These are phyloP conservation scores for Trichodelitschia bisporula DNA, from an alignment of 495 filamentous ascomycete genomes.

Conservation along the genomic window DNA sequence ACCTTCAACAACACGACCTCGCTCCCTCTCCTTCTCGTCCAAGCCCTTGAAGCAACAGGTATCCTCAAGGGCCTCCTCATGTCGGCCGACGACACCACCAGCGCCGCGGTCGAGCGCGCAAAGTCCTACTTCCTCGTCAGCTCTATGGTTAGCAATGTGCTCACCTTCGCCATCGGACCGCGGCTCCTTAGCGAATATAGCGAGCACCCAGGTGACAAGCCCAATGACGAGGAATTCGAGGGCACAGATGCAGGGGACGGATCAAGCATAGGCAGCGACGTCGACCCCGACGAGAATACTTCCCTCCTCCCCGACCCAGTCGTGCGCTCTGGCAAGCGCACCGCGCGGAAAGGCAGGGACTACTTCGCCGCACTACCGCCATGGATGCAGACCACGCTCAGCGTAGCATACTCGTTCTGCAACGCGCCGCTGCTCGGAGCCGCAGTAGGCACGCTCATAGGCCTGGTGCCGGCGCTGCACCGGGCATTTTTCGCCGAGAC, in stretches of 20 bases:
- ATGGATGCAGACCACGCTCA: slow-evolving; percentile 16
- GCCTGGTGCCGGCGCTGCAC: slow-evolving; percentile 37
- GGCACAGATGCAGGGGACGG: no score
- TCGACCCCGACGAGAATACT: slow-evolving; percentile 20
- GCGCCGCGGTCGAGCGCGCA: slow-evolving; percentile 32
- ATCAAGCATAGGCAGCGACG: neutral
- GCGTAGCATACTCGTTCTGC: slow-evolving; percentile 26
- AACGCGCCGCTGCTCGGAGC: slow-evolving; percentile 47
- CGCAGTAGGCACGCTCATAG: slow-evolving; percentile 31
- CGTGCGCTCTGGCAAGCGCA: slow-evolving; percentile 10
- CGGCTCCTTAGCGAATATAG: slow-evolving; percentile 25
- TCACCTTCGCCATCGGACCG: slow-evolving; percentile 42
- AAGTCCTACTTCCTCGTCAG: slow-evolving; percentile 47
- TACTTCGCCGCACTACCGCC: slow-evolving; percentile 19
- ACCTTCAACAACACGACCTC: slow-evolving; percentile 59
- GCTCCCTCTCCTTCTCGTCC: slow-evolving; percentile 41
- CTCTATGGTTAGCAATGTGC: slow-evolving; percentile 33
- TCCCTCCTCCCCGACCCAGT: slow-evolving; percentile 21
- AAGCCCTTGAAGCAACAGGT: slow-evolving; percentile 37
- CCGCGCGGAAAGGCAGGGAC: slow-evolving; percentile 2
- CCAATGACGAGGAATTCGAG: no score
- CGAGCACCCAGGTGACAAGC: slow-evolving; percentile 4
- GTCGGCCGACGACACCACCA: slow-evolving; percentile 21
- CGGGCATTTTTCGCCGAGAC: slow-evolving; percentile 36
- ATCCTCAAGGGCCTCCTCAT: slow-evolving; percentile 30